These are phyloP conservation scores for Exophiala calicioides DNA, from an alignment of 2,329 filamentous ascomycete species.

Conservation along the genomic window DNA sequence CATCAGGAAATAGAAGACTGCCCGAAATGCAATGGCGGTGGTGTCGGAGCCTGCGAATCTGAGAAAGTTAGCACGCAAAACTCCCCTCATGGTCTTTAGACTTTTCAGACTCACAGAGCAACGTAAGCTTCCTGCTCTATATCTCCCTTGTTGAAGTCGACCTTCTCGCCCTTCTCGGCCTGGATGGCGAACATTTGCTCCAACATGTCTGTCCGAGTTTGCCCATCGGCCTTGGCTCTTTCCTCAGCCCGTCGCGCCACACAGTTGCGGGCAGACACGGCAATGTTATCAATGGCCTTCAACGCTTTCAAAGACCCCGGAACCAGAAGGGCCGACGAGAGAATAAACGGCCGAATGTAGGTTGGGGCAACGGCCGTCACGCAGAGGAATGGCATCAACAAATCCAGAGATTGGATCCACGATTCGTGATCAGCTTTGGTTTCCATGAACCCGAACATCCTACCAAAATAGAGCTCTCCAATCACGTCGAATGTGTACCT, in stretches of 20 bases:
- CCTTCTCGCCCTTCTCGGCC: slow-evolving; percentile 33
- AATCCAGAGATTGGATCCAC: slow-evolving; percentile 41
- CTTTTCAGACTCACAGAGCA: slow-evolving; percentile 17
- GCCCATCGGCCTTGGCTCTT: slow-evolving; percentile 22
- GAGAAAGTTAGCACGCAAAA: slow-evolving; percentile 2
- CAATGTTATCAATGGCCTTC: slow-evolving; percentile 33
- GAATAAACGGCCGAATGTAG: slow-evolving; percentile 35
- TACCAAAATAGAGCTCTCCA: slow-evolving; percentile 44
- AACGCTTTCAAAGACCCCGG: slow-evolving; percentile 32
- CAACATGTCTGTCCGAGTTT: slow-evolving; percentile 34
- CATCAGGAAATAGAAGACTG: slow-evolving; percentile 45
- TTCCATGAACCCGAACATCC: slow-evolving; percentile 46
- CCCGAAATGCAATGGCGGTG: slow-evolving; percentile 22
- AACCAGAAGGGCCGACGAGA: slow-evolving; percentile 31
- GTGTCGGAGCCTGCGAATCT: slow-evolving; percentile 23
- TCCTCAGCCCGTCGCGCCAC: slow-evolving; percentile 32
- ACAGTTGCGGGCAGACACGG: slow-evolving; percentile 30
- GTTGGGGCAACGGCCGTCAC: slow-evolving; percentile 35
- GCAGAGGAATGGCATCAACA: slow-evolving; percentile 36
- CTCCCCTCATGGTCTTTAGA: background rate
- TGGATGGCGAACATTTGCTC: slow-evolving; percentile 36
- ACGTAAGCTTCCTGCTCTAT: slow-evolving; percentile 25
- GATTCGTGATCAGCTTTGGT: slow-evolving; percentile 41
- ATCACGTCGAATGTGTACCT: slow-evolving; percentile 49
- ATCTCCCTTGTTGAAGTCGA: slow-evolving; percentile 33